Evolutionary conservation across 2,329 filamentous ascomycete species (phyloP).

Genomic region (Alternaria gansuensis): DNA sequence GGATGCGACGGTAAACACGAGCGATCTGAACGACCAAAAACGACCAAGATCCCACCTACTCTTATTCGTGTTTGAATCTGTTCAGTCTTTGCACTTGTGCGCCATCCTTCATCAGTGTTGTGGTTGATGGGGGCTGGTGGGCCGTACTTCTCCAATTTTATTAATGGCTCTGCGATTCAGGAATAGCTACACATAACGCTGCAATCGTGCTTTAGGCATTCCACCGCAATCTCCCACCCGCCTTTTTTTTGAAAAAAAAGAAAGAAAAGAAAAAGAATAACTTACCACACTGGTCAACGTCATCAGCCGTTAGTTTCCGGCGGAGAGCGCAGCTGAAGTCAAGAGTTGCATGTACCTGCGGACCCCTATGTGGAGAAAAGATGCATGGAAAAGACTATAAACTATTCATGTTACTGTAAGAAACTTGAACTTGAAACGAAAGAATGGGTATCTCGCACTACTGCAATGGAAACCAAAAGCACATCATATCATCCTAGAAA

Average conservation of each 20-base stretch:
- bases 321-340: not conserved
- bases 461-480: not conserved
- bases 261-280: not conserved
- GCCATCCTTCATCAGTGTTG: constrained; percentile 1
- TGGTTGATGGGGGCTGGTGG: not conserved
- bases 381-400: not conserved
- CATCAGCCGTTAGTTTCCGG: not conserved
- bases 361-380: not conserved
- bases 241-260: not conserved
- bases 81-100: not conserved
- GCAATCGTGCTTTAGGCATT: not conserved
- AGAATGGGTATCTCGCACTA: constrained; percentile 10
- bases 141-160: not conserved
- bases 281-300: not conserved
- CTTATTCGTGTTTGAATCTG: not conserved
- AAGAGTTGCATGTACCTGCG: not conserved
- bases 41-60: not conserved
- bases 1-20: not conserved
- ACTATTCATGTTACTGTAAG: not conserved
- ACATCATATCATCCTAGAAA: not conserved
- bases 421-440: not conserved
- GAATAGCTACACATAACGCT: not conserved
- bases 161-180: not conserved
- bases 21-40: not conserved
- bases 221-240: not conserved